Conservation (phyloP, 1,139 yeast species). For the Lodderomyces jiufengensis region DNA sequence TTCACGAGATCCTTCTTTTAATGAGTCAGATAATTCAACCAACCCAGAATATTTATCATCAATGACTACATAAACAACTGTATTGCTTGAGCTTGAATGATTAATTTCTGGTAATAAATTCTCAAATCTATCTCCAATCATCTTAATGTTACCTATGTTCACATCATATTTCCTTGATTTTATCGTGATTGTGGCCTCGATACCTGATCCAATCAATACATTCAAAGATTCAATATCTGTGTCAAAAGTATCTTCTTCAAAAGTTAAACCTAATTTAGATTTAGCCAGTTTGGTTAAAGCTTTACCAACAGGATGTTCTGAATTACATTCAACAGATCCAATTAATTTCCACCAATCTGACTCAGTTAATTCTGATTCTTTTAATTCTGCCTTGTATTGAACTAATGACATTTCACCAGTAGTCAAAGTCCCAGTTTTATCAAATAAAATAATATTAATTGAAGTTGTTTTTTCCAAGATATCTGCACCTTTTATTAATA, state of each 20-base stretch:
- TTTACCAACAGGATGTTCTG: slow-evolving; percentile 87
- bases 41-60: slow-evolving; percentile 60
- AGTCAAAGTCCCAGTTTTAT: slow-evolving; percentile 95
- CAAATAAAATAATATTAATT: slow-evolving; percentile 72
- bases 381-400: slow-evolving; percentile 12
- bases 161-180: slow-evolving; percentile 27
- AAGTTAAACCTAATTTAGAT: slow-evolving; percentile 22
- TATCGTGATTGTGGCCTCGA: slow-evolving; percentile 43
- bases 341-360: slow-evolving; percentile 55
- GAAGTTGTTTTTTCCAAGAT: slow-evolving; percentile 71
- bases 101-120: slow-evolving; percentile 5
- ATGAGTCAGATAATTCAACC: slow-evolving; percentile 63
- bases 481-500: slow-evolving; percentile 90
- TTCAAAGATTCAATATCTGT: slow-evolving; percentile 39
- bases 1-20: slow-evolving; percentile 61
- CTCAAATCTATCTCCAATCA: slow-evolving; percentile 31
- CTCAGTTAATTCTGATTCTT: slow-evolving; percentile 12
- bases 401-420: slow-evolving; percentile 71
- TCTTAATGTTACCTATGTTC: slow-evolving; percentile 54
- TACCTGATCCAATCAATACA: slow-evolving; percentile 69
- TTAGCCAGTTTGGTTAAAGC: slow-evolving; percentile 50
- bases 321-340: slow-evolving; percentile 60
- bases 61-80: slow-evolving; percentile 44
- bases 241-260: slow-evolving; percentile 33
- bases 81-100: slow-evolving; percentile 18